Conservation (phyloP, 2,329 filamentous ascomycete genomes). For the Nigrograna mackinnonii region DNA sequence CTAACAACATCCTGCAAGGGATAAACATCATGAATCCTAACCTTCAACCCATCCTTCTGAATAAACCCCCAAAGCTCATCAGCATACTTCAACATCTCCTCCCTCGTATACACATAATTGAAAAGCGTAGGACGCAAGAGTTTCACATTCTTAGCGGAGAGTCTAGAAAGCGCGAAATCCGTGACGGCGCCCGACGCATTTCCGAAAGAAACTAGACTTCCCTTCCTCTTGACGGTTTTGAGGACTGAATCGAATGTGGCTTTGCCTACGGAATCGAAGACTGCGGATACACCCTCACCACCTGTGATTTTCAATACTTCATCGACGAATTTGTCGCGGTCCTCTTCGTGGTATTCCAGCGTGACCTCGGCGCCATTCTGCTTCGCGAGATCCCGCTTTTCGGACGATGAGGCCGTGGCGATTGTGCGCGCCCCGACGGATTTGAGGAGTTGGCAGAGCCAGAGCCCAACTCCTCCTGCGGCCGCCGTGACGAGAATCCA, state of each 20-base stretch:
- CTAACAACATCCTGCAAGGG: constrained; percentile 71
- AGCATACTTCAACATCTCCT: constrained; percentile 72
- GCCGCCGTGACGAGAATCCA: constrained; percentile 86
- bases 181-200: constrained; percentile 80
- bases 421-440: constrained; percentile 76
- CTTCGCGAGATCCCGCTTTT: constrained; percentile 73
- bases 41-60: constrained; percentile 68
- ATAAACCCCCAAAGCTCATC: constrained; percentile 76
- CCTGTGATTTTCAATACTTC: constrained; percentile 71
- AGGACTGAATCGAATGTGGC: constrained; percentile 80
- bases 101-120: constrained; percentile 60
- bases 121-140: constrained; percentile 75
- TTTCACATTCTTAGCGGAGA: constrained; percentile 76
- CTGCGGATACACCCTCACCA: constrained; percentile 72
- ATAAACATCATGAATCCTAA: constrained; percentile 77
- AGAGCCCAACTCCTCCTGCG: constrained; percentile 73
- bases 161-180: constrained; percentile 62
- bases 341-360: constrained; percentile 68
- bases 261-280: constrained; percentile 87
- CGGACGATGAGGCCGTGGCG: constrained; percentile 73
- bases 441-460: constrained; percentile 75
- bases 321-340: constrained; percentile 39
- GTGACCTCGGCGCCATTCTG: constrained; percentile 72
- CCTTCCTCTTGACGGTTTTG: constrained; percentile 75
- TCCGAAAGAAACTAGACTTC: constrained; percentile 76